Evolutionary conservation across 768 basidiomycete species (phyloP).

Genomic region (Mycena filopes): DNA sequence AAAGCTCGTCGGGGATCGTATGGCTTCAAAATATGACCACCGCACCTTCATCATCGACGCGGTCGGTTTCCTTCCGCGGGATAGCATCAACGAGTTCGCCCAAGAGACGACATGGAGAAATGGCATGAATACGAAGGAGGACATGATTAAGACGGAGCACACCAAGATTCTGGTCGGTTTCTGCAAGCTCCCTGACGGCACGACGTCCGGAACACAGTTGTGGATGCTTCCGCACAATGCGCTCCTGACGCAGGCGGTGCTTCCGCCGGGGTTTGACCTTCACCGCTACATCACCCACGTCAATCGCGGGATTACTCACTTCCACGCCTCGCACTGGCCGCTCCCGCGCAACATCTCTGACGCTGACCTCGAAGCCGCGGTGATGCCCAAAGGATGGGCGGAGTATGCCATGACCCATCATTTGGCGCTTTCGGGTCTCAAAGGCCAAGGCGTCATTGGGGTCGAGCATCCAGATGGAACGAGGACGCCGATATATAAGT

Average conservation of each 20-base stretch:
- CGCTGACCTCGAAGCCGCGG: background rate
- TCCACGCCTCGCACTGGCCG: background rate
- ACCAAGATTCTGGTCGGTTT: background rate
- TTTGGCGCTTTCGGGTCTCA: background rate
- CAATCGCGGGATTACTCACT: slow-evolving; percentile 6
- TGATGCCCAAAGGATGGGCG: background rate
- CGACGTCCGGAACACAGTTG: background rate
- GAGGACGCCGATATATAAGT: background rate
- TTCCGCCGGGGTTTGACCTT: background rate
- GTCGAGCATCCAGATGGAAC: background rate
- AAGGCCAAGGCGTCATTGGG: background rate
- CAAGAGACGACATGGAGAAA: background rate
- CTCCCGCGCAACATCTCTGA: background rate
- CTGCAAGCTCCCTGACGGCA: background rate
- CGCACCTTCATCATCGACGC: slow-evolving; percentile 11
- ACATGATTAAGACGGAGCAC: background rate
- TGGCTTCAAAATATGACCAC: background rate
- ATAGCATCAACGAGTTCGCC: background rate
- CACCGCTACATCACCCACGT: slow-evolving; percentile 8
- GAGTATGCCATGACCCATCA: background rate
- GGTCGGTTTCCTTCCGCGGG: background rate
- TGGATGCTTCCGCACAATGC: background rate
- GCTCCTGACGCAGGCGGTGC: background rate
- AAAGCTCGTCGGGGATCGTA: background rate
- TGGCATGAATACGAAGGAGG: background rate